A percentile compares a stretch with the other conserved stretches of the same genome.
Evolutionary conservation across 495 filamentous ascomycete species (phyloP).

Genomic region (Xylaria nigripes): DNA sequence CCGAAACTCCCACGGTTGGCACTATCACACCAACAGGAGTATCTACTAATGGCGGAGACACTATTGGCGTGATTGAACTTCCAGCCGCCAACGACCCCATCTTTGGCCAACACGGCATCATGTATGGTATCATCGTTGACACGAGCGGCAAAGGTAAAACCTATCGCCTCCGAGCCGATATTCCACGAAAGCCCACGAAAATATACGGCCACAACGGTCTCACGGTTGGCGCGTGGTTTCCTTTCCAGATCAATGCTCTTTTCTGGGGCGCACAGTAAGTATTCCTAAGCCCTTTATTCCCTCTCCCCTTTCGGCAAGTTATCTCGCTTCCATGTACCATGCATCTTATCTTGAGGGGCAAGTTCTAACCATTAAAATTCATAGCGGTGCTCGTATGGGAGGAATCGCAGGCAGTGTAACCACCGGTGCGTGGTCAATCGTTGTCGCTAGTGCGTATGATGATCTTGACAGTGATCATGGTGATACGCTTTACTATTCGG

Average conservation of each 20-base stretch:
- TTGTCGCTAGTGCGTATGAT: constrained; percentile 33
- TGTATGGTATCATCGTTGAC: constrained; percentile 31
- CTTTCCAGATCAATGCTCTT: constrained; percentile 38
- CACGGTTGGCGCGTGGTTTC: constrained; percentile 43
- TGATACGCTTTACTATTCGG: constrained; percentile 39
- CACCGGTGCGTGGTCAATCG: constrained; percentile 40
- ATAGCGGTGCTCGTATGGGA: constrained; percentile 25
- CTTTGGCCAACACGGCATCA: constrained; percentile 28
- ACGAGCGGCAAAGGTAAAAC: constrained; percentile 7
- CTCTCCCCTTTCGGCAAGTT: no score
- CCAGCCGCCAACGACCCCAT: constrained; percentile 23
- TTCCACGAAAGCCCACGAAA: constrained; percentile 16
- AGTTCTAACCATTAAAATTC: background rate
- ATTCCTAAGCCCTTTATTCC: background rate
- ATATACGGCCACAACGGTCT: constrained; percentile 41
- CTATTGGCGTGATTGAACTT: constrained; percentile 1
- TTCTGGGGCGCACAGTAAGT: constrained; percentile 40
- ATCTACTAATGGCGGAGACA: background rate
- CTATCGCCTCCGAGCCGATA: constrained; percentile 24
- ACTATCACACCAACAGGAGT: background rate
- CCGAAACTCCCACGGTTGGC: background rate
- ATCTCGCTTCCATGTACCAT: no score
- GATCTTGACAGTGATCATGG: constrained; percentile 39
- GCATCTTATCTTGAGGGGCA: no score
- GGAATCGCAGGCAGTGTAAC: constrained; percentile 38